These are phyloP conservation scores for Chrysosporium keratinophilum DNA, from an alignment of 2,329 filamentous ascomycete species.

Conservation along the genomic window DNA sequence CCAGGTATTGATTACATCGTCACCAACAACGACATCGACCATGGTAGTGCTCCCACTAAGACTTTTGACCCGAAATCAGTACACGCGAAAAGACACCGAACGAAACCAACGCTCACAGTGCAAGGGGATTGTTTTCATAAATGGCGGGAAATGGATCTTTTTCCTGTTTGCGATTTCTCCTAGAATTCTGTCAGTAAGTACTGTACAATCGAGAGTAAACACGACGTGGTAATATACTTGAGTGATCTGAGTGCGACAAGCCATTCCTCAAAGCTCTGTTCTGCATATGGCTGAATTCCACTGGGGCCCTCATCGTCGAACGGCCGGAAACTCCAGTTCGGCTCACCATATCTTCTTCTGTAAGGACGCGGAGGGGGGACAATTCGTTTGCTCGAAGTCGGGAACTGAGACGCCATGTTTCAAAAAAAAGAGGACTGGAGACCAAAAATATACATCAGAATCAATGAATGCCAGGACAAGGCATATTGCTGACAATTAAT, in stretches of 20 bases:
- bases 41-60: slow-evolving; percentile 6
- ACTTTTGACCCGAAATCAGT: slow-evolving; percentile 1
- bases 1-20: slow-evolving; percentile 1
- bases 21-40: slow-evolving; percentile 13
- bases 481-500: not conserved
- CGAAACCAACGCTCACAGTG: slow-evolving; percentile 2
- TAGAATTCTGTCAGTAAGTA: not conserved
- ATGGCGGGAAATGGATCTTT: not conserved
- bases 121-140: slow-evolving; percentile 7
- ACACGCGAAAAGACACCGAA: not conserved
- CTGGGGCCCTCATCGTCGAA: not conserved
- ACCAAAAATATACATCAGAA: not conserved
- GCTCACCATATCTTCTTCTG: slow-evolving; percentile 9
- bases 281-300: not conserved
- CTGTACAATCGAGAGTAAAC: not conserved
- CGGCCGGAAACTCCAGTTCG: not conserved
- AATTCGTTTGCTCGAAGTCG: not conserved
- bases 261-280: slow-evolving; percentile 14
- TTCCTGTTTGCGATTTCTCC: not conserved
- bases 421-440: not conserved
- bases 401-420: not conserved
- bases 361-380: not conserved
- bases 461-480: not conserved
- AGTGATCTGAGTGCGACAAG: not conserved
- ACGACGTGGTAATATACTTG: not conserved